A percentile compares a stretch with the other conserved stretches of the same genome.
Evolutionary conservation across 2,329 filamentous ascomycete genomes (phyloP).

Genomic region (Dactylellina cionopaga): DNA sequence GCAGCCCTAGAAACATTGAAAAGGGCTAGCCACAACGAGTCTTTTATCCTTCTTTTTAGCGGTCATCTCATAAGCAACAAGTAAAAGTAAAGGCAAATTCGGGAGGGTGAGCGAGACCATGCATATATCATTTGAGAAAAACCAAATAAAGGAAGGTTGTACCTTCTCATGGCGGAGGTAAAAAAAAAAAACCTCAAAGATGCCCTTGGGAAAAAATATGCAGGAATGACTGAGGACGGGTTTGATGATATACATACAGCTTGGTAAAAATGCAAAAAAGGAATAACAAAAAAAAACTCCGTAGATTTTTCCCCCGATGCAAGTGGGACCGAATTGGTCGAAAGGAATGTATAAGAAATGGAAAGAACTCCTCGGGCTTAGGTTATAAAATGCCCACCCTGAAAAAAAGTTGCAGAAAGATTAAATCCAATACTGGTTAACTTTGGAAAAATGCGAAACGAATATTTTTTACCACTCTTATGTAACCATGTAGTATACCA

Average conservation of each 20-base stretch:
- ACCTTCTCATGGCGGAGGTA: neutral
- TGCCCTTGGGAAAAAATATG: conserved; percentile 13
- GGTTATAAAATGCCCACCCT: neutral
- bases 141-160: neutral
- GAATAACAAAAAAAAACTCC: conserved; percentile 19
- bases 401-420: no score
- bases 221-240: conserved; percentile 6
- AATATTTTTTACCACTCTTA: neutral
- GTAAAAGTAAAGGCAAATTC: no score
- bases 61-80: conserved; percentile 1
- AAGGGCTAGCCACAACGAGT: neutral
- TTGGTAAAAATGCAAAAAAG: conserved; percentile 19
- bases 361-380: conserved; percentile 1
- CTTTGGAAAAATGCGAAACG: conserved; percentile 3
- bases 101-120: no score
- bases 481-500: conserved; percentile 52
- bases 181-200: neutral
- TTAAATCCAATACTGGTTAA: no score
- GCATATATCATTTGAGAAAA: neutral
- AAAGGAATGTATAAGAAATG: conserved; percentile 11
- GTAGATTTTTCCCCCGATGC: neutral
- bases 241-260: neutral
- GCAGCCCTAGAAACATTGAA: no score
- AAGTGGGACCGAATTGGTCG: neutral
- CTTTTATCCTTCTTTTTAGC: neutral